Percentiles rank a stretch among this genome's conserved stretches.
phyloP scores from a whole-genome alignment of 129 eudicot species.

The Pulicaria dysenterica region DNA sequence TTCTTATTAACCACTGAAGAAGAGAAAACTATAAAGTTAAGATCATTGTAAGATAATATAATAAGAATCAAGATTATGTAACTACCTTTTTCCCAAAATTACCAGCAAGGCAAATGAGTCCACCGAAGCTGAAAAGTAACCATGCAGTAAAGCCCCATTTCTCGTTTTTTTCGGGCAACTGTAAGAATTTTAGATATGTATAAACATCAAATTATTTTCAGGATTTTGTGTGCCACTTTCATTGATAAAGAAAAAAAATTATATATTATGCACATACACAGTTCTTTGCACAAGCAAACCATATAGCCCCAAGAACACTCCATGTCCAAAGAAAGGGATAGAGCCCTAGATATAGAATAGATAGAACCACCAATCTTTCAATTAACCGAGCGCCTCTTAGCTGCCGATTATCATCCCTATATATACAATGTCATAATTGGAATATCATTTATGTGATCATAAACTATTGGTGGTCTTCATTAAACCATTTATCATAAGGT shows the following conservation, averaged over 20 bases:
- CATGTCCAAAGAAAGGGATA: conserved; percentile 95
- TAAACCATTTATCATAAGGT: not conserved
- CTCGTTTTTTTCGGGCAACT: conserved; percentile 94
- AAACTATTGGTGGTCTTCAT: not conserved
- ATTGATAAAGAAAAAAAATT: not conserved
- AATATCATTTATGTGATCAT: not conserved
- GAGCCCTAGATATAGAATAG: conserved; percentile 55
- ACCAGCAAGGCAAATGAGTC: conserved; percentile 82
- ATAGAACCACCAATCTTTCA: conserved; percentile 82
- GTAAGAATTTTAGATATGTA: conserved; percentile 37
- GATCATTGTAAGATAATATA: conserved; percentile 2
- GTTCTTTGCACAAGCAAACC: conserved; percentile 67
- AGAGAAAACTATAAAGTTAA: not conserved
- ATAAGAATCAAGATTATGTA: conserved; percentile 10
- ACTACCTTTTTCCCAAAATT: conserved; percentile 69
- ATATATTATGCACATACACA: conserved; percentile 61
- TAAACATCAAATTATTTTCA: conserved; percentile 1
- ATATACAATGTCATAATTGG: conserved; percentile 17
- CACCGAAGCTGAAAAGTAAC: conserved; percentile 93
- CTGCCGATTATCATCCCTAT: conserved; percentile 85
- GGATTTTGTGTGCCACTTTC: too few relatives aligned
- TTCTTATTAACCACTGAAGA: conserved; percentile 87
- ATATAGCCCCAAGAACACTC: conserved; percentile 80
- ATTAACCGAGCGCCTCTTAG: conserved; percentile 70
- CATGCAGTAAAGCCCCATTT: conserved; percentile 92